Evolutionary conservation across 148 eudicot species (phyloP).

Genomic region (Linanthus parryae): DNA sequence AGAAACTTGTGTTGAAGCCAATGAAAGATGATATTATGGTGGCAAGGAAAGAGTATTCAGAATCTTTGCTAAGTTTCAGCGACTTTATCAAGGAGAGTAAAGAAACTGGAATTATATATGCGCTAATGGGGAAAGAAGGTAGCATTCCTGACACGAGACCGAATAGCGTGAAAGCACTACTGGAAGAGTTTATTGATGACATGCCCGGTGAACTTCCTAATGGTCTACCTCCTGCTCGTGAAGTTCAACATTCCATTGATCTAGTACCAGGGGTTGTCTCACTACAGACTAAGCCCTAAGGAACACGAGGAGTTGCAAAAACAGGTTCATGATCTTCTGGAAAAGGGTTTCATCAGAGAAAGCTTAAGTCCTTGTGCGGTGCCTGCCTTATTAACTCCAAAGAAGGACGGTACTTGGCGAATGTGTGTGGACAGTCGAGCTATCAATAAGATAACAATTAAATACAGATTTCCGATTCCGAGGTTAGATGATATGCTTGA

Average conservation of each 20-base stretch:
- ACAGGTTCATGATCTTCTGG: background rate
- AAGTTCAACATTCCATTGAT: background rate
- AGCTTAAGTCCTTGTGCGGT: no score
- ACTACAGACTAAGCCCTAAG: background rate
- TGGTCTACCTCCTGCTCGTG: background rate
- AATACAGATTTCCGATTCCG: no score
- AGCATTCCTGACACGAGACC: background rate
- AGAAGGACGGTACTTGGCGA: no score
- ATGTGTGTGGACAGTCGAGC: no score
- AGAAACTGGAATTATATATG: background rate
- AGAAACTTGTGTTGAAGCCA: background rate
- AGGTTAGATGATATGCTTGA: background rate
- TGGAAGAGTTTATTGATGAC: background rate
- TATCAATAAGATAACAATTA: no score
- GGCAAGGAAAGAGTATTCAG: background rate
- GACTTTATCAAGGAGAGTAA: constrained; percentile 1
- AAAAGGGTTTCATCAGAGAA: background rate
- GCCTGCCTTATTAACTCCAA: no score
- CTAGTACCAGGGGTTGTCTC: background rate
- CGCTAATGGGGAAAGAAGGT: background rate
- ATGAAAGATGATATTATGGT: background rate
- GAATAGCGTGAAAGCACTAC: background rate
- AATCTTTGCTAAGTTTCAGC: background rate
- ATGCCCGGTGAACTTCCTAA: background rate
- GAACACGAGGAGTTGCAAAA: background rate